Evolutionary conservation across 1,284 basidiomycete species (phyloP).

Genomic region (Fomitopsis betulina): DNA sequence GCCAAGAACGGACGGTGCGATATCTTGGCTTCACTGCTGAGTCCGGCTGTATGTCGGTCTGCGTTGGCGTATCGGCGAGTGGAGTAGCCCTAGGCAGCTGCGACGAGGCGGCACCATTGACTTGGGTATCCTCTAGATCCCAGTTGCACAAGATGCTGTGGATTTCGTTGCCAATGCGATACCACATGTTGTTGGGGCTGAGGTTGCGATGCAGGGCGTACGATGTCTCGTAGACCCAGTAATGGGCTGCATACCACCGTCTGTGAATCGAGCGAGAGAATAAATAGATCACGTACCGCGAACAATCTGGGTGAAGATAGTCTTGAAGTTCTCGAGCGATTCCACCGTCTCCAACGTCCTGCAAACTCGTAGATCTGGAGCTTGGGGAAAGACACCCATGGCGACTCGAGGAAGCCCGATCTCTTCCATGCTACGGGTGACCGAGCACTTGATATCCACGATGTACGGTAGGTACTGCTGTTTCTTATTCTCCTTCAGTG

Average conservation of each 20-base stretch:
- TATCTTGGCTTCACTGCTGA: no score
- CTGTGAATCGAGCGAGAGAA: not conserved
- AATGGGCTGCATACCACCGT: constrained; percentile 2
- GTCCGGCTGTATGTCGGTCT: no score
- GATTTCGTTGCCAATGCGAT: constrained; percentile 2
- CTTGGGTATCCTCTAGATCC: no score
- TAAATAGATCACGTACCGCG: constrained; percentile 16
- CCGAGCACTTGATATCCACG: constrained; percentile 3
- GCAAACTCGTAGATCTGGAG: no score
- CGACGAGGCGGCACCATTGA: no score
- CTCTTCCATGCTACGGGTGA: no score
- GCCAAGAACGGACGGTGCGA: constrained; percentile 27
- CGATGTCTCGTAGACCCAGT: constrained; percentile 5
- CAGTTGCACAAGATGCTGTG: constrained; percentile 25
- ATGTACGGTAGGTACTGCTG: constrained; percentile 1
- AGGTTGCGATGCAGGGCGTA: constrained; percentile 22
- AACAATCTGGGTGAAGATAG: constrained; percentile 16
- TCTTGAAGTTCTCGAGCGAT: constrained; percentile 18
- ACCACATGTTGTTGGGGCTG: constrained; percentile 26
- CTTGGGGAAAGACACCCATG: no score
- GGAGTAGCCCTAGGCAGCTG: no score
- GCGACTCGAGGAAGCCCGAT: no score
- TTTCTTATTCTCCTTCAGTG: not conserved
- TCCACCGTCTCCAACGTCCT: constrained; percentile 13
- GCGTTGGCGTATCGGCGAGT: no score